phyloP scores from a whole-genome alignment of 805 yeast genomes.

The Yamadazyma sp. region DNA sequence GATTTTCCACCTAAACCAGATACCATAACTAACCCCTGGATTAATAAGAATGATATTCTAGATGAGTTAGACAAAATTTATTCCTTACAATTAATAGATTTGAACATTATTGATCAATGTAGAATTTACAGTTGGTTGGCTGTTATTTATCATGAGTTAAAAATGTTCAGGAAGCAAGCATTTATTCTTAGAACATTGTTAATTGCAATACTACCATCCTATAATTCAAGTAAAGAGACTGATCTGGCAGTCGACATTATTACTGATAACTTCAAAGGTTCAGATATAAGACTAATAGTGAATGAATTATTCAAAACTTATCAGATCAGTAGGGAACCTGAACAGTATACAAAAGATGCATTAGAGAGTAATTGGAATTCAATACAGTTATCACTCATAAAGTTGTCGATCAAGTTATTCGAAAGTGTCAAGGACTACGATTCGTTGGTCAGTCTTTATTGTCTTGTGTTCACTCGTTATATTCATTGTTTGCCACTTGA shows the following conservation, averaged over 20 bases:
- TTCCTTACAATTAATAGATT: constrained; percentile 31
- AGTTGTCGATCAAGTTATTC: constrained; percentile 51
- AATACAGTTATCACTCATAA: constrained; percentile 54
- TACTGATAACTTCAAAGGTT: not conserved
- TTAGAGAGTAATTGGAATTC: constrained; percentile 44
- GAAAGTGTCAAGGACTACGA: constrained; percentile 47
- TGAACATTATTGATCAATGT: constrained; percentile 51
- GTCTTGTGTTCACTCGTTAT: constrained; percentile 55
- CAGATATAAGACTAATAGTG: constrained; percentile 6
- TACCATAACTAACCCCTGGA: constrained; percentile 9
- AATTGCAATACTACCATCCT: constrained; percentile 44
- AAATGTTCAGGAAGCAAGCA: constrained; percentile 63
- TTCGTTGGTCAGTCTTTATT: constrained; percentile 41
- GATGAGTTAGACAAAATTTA: constrained; percentile 33
- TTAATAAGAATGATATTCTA: constrained; percentile 41
- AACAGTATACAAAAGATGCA: constrained; percentile 20
- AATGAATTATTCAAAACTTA: constrained; percentile 46
- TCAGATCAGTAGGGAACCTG: constrained; percentile 45
- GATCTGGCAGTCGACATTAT: not conserved
- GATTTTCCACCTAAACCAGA: constrained; percentile 13
- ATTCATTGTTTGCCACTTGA: constrained; percentile 49
- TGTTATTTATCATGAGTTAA: constrained; percentile 56
- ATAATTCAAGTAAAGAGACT: constrained; percentile 14
- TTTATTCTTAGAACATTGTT: constrained; percentile 67
- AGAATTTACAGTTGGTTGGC: constrained; percentile 66